These are phyloP conservation scores for Mycena haematopus DNA, from an alignment of 768 basidiomycete species.

Conservation along the genomic window DNA sequence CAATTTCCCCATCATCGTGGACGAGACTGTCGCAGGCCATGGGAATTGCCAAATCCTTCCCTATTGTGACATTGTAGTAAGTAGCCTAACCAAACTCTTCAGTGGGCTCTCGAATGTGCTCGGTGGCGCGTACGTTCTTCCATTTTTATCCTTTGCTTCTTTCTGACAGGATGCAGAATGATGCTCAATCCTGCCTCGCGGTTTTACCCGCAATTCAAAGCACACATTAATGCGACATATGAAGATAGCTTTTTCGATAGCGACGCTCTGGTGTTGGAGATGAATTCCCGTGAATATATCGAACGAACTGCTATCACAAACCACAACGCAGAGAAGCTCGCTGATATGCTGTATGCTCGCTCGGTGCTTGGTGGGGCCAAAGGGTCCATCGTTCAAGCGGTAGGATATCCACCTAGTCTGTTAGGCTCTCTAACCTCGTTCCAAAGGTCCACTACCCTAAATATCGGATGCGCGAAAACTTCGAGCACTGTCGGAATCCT, in stretches of 20 bases:
- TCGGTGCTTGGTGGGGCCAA: slow-evolving; percentile 24
- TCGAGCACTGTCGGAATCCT: slow-evolving; percentile 35
- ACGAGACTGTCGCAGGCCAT: slow-evolving; percentile 61
- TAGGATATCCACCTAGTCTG: slow-evolving; percentile 46
- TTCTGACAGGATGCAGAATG: slow-evolving; percentile 38
- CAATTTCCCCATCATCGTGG: slow-evolving; percentile 56
- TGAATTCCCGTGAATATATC: slow-evolving; percentile 58
- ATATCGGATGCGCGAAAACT: slow-evolving; percentile 49
- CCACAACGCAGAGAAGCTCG: slow-evolving; percentile 51
- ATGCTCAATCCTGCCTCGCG: slow-evolving; percentile 53
- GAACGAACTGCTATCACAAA: slow-evolving; percentile 50
- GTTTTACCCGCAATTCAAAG: slow-evolving; percentile 45
- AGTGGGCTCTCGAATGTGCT: slow-evolving; percentile 60
- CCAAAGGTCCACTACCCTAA: slow-evolving; percentile 34
- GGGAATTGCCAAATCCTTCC: slow-evolving; percentile 55
- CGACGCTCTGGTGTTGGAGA: slow-evolving; percentile 60
- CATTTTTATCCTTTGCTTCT: not conserved
- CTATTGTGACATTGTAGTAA: slow-evolving; percentile 55
- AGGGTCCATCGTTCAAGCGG: slow-evolving; percentile 44
- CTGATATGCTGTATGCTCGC: slow-evolving; percentile 47
- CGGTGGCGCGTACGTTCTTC: slow-evolving; percentile 54
- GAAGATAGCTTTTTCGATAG: slow-evolving; percentile 55
- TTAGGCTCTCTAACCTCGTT: not conserved
- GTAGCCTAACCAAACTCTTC: slow-evolving; percentile 60
- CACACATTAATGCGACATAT: slow-evolving; percentile 41